Evolutionary conservation across 2,329 filamentous ascomycete genomes (phyloP), one percentile per base, ranked within the genome.

Genomic region (Ceratocystis huliohia): DNA sequence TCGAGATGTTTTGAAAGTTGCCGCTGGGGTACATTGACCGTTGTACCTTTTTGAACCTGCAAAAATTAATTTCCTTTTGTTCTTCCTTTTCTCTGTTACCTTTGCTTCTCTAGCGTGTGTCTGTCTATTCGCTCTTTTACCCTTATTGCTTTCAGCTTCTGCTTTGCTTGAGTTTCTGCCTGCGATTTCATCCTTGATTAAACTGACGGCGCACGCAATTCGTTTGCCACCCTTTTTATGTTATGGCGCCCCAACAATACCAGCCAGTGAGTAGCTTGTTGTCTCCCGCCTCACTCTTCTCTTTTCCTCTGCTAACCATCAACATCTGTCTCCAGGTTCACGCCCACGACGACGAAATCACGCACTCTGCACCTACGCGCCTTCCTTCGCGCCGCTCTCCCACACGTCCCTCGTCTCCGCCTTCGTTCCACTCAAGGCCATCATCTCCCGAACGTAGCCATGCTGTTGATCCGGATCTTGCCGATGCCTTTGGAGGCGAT

Each of bases 401-500:
- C 53, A 74, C 80, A 69, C 82, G 83, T 48, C 81, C 78, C 74
- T 88, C 85, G 33, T 84, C 85, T 63, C 85, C 85, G 46, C 93
- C 93, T 1, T 96, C 93, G 1, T 97, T 96, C 76, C 90, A 86
- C 74, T 96, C 92, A 61, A 85, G 89, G 73, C 81, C 88, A 41
- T 91, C 91, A 77, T 77, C 80, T 79, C 75, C 71, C 62, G 76
- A 75, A 66, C 77, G 75, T 64, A 73, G 72, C 65, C 74, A 72
- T 69, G 74, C 72, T 7, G 88, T 91, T 68, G 86, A 96, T 72
- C 82, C 88, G 69, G 87, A 89, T n/a, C 82, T 99, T 15, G 90
- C 89, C 71, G 93, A 97, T 74, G 91, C 94, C 0, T 99, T 99
- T 75, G 93, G 91, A 74, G 85, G 88, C 72, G 88, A 88, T 70